Base-by-base conservation (phyloP, 805 yeast species). In the Candida khao-thaluensis region DNA sequence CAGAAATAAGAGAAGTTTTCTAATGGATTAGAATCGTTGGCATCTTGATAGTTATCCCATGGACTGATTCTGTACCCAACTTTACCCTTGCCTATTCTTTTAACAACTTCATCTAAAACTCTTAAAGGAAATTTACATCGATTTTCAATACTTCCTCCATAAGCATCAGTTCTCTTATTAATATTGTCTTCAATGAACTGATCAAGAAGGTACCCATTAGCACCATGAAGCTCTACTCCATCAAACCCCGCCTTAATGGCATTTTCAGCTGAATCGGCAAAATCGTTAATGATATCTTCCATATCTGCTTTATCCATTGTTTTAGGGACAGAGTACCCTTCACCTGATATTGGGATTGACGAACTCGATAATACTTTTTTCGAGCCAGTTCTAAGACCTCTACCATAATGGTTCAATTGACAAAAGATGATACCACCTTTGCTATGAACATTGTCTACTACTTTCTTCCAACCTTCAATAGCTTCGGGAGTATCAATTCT, bases 401-500 rank as follows among this genome's bases (percentile, higher is more conserved):
- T 57, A 18, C 81, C 82, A 16, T 76, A 52, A 12, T 62, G 66
- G 79, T 81, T 78, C 27, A 81, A 45, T 59, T 80, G 85, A 20
- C 70, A 53, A 35, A 72, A 62, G 2, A 69, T 54, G 31, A 54
- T 64, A 0, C 80, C 68, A 17, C 56, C 52, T 46, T 71, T 63
- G 1, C 48, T 57, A 49, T 77, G 82, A 17, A 75, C 69, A 6
- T 60, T 64, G 15, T 71, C 70, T 15, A 59, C 57, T 17, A 77
- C 64, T 43, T 63, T 59, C 43, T 62, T 66, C 81, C 82, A 79
- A 3, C 67, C 70, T 15, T 49, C 54, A n/a, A 66, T 62, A 47
- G 79, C 82, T 25, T 63, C 59, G 5, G 67, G 67, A 16, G 63
- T 68, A 57, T 65, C 69, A 35, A 79, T 67, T 50, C 77, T 77